Base-by-base conservation (phyloP, 805 yeast genomes). In the Hanseniaspora meyeri region DNA sequence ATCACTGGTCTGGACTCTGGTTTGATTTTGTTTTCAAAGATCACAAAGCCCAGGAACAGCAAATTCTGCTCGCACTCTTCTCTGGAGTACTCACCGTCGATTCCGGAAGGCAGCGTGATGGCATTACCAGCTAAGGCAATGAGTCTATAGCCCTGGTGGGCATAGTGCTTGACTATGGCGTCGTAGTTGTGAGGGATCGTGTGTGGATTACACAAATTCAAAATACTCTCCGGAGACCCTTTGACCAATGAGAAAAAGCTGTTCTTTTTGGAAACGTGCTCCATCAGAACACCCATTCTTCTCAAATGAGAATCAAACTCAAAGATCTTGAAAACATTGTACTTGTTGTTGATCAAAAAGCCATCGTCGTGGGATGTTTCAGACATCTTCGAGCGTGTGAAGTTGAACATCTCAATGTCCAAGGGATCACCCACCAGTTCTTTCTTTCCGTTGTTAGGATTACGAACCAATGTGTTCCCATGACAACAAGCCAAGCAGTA, bases 161-260 rank as follows among this genome's bases (percentile, higher is more conserved):
- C 93, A 66, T 93, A 93, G 58, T 82, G 76, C 63, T 88, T 84
- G 38, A 93, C 73, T 24, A 85, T 66, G 37, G 84, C 85, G 27
- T 84, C 83, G 66, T 78, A 93, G 63, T 89, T 79, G 1, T 68
- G 65, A 0, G 99, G 98, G 50, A 93, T 69, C 0, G 89, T 72
- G 19, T 77, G 79, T 1, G 83, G 80, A 16, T 73, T 71, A 70
- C 98, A 93, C 34, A 93, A 80, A 17, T 80, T 83, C 34, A 77
- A 73, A 76, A 93, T 86, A 11, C 90, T 87, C 66, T 93, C 99
- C 0, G 99, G 99, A 0, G 99, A 98, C 50, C 99, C 99, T 66
- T 93, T 93, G 12, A 93, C 88, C 65, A 79, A 83, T 0, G 82
- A 73, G 19, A 70, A 66, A 20, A 71, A 68, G 20, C 72, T 73